Base-by-base conservation (phyloP, 495 filamentous ascomycete species). In the Hypoxylon crocopeplum region DNA sequence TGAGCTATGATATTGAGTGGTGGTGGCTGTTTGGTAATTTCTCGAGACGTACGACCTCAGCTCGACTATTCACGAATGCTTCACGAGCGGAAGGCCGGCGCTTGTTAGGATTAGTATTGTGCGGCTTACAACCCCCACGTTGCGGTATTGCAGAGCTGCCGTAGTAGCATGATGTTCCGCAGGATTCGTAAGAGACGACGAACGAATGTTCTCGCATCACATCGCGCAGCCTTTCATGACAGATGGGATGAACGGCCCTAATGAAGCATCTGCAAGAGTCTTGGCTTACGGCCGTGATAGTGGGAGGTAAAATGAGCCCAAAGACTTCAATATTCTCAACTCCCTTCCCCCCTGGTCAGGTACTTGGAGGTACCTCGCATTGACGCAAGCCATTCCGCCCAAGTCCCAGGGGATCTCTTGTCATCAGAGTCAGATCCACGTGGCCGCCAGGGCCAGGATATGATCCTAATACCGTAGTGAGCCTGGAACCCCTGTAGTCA, bases 401-500 rank as follows among this genome's bases (percentile, higher is more conserved):
- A 51, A 64, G 30, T 59, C 45, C 60, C 61, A 64, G 61, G 61
- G 61, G 61, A 64, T 59, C 61, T 59, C 61, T 59, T 64, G 55
- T 64, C 61, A 64, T 55, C 44, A 64, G 30, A 59, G 54, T 56
- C 55, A 64, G 55, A 64, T 59, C 70, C 75, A 78, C 74, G 75
- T 78, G 75, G 75, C 72, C 66, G 72, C 69, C 62, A 56, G 73
- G 73, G 52, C 70, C 69, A 70, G 66, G 66, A 69, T 65, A 67
- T 65, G 62, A 63, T 62, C 63, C 52, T 62, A 75, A 76, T 75
- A 67, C 71, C 74, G 71, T 36, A 49, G 54, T 58, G 60, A 58
- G 36, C 60, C 47, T 47, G 48, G 47, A 46, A 64, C 49, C 61
- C 61, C 55, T 64, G 61, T 64, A 54, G 55, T 41, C 39, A 64